Evolutionary conservation across 441 rosid species (phyloP).

Genomic region (Syzygium malaccense): DNA sequence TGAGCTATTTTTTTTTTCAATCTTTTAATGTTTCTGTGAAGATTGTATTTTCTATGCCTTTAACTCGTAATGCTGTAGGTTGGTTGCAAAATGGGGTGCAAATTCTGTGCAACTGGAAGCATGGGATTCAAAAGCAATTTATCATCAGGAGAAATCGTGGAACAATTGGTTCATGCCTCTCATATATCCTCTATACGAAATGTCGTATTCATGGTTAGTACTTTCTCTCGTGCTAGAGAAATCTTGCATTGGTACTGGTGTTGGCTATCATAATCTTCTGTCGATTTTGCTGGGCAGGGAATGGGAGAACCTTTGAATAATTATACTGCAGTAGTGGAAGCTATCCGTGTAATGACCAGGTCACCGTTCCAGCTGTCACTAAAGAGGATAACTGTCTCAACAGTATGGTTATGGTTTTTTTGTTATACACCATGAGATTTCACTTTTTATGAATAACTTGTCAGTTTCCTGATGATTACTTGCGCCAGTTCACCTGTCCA

Average conservation of each 20-base stretch:
- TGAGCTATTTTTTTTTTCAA: background rate
- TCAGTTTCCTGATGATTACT: background rate
- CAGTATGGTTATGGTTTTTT: constrained; percentile 30
- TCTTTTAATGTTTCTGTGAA: background rate
- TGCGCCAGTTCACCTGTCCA: background rate
- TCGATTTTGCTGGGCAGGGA: constrained; percentile 46
- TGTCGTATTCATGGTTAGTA: constrained; percentile 82
- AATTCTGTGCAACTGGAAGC: constrained; percentile 93
- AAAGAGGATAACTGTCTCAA: constrained; percentile 85
- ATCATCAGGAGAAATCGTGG: constrained; percentile 87
- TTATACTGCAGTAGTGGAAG: constrained; percentile 79
- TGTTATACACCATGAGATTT: background rate
- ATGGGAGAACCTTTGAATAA: constrained; percentile 99
- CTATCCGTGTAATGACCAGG: constrained; percentile 63
- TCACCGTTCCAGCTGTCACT: constrained; percentile 79
- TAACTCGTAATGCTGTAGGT: constrained; percentile 34
- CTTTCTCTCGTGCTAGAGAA: background rate
- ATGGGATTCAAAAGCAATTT: constrained; percentile 91
- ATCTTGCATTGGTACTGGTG: background rate
- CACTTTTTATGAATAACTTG: background rate
- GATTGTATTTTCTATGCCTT: background rate
- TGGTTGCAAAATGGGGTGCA: constrained; percentile 99
- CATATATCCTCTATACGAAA: constrained; percentile 66
- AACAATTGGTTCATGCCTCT: constrained; percentile 91
- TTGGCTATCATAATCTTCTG: background rate